Conservation (phyloP, 805 yeast genomes). For the Torulaspora quercuum region DNA sequence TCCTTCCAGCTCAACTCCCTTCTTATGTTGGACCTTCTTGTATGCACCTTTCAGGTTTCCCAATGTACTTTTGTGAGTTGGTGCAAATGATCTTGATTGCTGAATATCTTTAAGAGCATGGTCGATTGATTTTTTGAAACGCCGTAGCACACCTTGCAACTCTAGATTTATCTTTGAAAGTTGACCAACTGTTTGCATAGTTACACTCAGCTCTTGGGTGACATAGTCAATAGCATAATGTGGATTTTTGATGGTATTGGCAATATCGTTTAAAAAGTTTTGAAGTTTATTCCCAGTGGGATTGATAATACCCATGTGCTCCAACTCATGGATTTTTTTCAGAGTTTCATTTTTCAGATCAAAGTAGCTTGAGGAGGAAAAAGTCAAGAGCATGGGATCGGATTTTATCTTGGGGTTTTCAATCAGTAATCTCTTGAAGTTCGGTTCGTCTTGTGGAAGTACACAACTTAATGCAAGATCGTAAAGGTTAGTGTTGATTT, state of each 20-base stretch:
- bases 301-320: slow-evolving; percentile 58
- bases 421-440: slow-evolving; percentile 52
- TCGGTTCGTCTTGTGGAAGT: slow-evolving; percentile 58
- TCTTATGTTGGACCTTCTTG: slow-evolving; percentile 36
- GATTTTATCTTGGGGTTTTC: slow-evolving; percentile 37
- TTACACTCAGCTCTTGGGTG: slow-evolving; percentile 43
- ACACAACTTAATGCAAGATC: slow-evolving; percentile 40
- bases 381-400: slow-evolving; percentile 44
- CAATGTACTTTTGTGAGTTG: slow-evolving; percentile 29
- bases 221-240: slow-evolving; percentile 49
- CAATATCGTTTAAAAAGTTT: slow-evolving; percentile 74
- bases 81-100: slow-evolving; percentile 33
- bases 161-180: slow-evolving; percentile 46
- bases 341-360: slow-evolving; percentile 74
- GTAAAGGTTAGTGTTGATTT: slow-evolving; percentile 57
- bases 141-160: slow-evolving; percentile 41
- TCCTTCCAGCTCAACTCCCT: slow-evolving; percentile 34
- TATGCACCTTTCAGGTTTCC: slow-evolving; percentile 43
- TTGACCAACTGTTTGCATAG: slow-evolving; percentile 44
- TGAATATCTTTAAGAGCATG: slow-evolving; percentile 51
- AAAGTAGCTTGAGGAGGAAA: slow-evolving; percentile 54
- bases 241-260: slow-evolving; percentile 67
- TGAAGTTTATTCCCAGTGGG: slow-evolving; percentile 69
- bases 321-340: slow-evolving; percentile 72
- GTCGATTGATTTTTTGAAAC: slow-evolving; percentile 48